Conservation (phyloP, 108 stramenopile species). For the Skeletonema potamos region DNA sequence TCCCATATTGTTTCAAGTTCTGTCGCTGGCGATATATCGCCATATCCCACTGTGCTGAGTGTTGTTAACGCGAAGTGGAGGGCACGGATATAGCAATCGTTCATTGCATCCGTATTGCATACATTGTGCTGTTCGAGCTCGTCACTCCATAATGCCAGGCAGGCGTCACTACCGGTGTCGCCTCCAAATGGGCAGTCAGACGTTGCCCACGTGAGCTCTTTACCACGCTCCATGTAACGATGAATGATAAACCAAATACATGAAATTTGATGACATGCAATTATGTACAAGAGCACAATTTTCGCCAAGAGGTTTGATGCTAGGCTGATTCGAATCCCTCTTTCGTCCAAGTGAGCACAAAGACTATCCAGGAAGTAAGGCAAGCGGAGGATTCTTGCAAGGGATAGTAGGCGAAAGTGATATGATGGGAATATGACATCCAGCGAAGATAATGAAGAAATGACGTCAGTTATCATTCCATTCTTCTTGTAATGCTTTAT, state of each 20-base stretch:
- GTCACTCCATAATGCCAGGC: constrained; percentile 39
- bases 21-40: constrained; percentile 55
- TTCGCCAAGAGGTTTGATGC: constrained; percentile 29
- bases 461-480: constrained; percentile 38
- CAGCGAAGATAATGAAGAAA: constrained; percentile 34
- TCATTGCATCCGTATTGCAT: constrained; percentile 38
- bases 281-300: constrained; percentile 37
- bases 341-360: constrained; percentile 27
- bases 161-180: constrained; percentile 15
- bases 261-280: constrained; percentile 56
- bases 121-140: constrained; percentile 49
- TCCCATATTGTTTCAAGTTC: constrained; percentile 54
- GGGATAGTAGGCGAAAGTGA: constrained; percentile 26
- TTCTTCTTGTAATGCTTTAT: constrained; percentile 24
- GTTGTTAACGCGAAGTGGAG: constrained; percentile 55
- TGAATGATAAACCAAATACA: constrained; percentile 70
- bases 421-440: neutral
- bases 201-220: constrained; percentile 56
- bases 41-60: constrained; percentile 1
- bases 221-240: constrained; percentile 46
- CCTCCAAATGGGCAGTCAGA: constrained; percentile 46
- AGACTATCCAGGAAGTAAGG: constrained; percentile 27
- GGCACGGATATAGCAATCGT: constrained; percentile 46
- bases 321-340: constrained; percentile 33
- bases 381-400: constrained; percentile 39